Conservation (phyloP, 371 early-diverging fungal species). For the Smittium culicis region DNA sequence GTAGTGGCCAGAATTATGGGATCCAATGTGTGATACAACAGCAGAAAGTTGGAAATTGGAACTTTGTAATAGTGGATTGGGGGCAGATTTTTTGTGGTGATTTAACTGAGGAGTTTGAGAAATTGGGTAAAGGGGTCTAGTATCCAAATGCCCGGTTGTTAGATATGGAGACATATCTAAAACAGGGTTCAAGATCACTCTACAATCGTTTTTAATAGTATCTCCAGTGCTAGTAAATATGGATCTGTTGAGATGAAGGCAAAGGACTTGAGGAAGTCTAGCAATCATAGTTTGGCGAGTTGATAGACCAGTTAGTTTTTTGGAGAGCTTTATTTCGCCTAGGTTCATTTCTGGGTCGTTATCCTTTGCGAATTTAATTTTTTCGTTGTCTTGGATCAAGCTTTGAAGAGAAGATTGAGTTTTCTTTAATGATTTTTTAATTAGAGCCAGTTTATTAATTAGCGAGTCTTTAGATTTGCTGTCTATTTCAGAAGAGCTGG, state of each 20-base stretch:
- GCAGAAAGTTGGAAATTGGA: conserved; percentile 40
- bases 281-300: conserved; percentile 52
- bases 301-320: conserved; percentile 34
- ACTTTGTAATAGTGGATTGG: conserved; percentile 8
- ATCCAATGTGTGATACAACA: conserved; percentile 49
- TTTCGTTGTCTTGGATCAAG: conserved; percentile 15
- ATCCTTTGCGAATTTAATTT: conserved; percentile 15
- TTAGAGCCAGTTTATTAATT: background rate
- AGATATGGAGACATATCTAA: conserved; percentile 56
- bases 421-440: conserved; percentile 12
- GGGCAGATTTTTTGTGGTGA: background rate
- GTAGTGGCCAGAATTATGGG: conserved; percentile 57
- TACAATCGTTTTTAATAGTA: conserved; percentile 56
- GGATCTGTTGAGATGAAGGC: conserved; percentile 68
- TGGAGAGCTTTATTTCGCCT: conserved; percentile 14
- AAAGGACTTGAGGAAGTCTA: conserved; percentile 44
- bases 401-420: background rate
- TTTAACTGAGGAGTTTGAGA: conserved; percentile 22
- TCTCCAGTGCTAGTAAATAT: conserved; percentile 47
- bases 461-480: background rate
- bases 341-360: conserved; percentile 20
- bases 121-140: conserved; percentile 39
- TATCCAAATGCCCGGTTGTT: conserved; percentile 42
- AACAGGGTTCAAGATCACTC: conserved; percentile 46
- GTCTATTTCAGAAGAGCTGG: background rate